phyloP scores from a whole-genome alignment of 2,329 filamentous ascomycete species.

The Botrytis elliptica region DNA sequence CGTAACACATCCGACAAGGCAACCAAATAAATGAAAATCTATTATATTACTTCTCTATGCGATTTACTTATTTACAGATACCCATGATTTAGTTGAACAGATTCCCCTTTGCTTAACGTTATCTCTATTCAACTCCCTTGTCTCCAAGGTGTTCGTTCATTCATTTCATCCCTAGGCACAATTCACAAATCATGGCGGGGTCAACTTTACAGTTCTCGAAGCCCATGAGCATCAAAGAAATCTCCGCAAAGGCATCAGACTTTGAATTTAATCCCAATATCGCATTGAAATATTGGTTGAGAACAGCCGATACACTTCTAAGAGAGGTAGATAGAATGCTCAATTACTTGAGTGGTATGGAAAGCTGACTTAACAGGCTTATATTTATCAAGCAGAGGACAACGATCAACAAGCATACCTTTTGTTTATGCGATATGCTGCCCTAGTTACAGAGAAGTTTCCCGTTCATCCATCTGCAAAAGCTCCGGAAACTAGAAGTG shows the following conservation, averaged over 20 bases:
- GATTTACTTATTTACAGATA: background rate
- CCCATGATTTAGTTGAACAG: background rate
- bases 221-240: constrained; percentile 74
- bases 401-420: constrained; percentile 88
- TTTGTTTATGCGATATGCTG: constrained; percentile 84
- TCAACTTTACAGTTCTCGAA: constrained; percentile 30
- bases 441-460: constrained; percentile 76
- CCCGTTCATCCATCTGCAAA: constrained; percentile 73
- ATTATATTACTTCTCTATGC: background rate
- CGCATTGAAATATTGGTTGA: constrained; percentile 75
- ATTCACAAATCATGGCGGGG: constrained; percentile 35
- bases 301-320: constrained; percentile 74
- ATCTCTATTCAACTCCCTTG: background rate
- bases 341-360: background rate
- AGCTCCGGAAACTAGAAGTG: constrained; percentile 56
- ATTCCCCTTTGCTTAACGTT: background rate
- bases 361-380: constrained; percentile 55
- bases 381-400: constrained; percentile 80
- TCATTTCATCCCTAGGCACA: background rate
- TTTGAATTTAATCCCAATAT: constrained; percentile 80
- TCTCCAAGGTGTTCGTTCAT: background rate
- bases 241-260: constrained; percentile 70
- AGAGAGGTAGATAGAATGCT: constrained; percentile 63
- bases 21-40: background rate
- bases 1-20: constrained; percentile 2